These are phyloP conservation scores for Wickerhamomyces sydowiorum DNA, from an alignment of 805 yeast species.

Conservation along the genomic window DNA sequence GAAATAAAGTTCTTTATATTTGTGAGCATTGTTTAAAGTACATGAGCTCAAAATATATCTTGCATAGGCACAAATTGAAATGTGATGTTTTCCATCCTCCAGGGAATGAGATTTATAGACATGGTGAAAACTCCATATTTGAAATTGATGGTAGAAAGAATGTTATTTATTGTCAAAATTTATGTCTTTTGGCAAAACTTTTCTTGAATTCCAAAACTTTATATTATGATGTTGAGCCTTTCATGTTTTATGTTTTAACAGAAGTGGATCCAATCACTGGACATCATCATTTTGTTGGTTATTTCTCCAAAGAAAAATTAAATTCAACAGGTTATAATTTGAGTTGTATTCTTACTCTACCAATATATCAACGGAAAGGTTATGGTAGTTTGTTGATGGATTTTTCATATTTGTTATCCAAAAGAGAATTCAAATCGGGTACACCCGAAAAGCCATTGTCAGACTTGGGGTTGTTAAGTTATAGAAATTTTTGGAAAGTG, in stretches of 20 bases:
- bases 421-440: slow-evolving; percentile 73
- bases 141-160: slow-evolving; percentile 90
- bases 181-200: slow-evolving; percentile 84
- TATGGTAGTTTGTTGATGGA: slow-evolving; percentile 86
- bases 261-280: slow-evolving; percentile 44
- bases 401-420: slow-evolving; percentile 76
- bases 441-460: slow-evolving; percentile 95
- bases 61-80: slow-evolving; percentile 66
- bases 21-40: slow-evolving; percentile 86
- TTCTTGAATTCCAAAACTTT: slow-evolving; percentile 88
- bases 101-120: slow-evolving; percentile 85
- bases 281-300: slow-evolving; percentile 81
- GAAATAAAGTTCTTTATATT: slow-evolving; percentile 55
- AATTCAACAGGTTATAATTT: slow-evolving; percentile 75
- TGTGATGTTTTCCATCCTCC: slow-evolving; percentile 78
- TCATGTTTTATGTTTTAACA: slow-evolving; percentile 79
- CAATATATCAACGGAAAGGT: slow-evolving; percentile 81
- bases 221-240: slow-evolving; percentile 94
- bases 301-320: slow-evolving; percentile 81
- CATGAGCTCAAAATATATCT: slow-evolving; percentile 60
- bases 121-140: slow-evolving; percentile 65
- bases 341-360: slow-evolving; percentile 86
- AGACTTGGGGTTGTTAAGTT: slow-evolving; percentile 79
- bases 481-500: slow-evolving; percentile 80
- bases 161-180: slow-evolving; percentile 77